Conservation (phyloP, 2,329 filamentous ascomycete species). For the Aspergillus aculeatus region DNA sequence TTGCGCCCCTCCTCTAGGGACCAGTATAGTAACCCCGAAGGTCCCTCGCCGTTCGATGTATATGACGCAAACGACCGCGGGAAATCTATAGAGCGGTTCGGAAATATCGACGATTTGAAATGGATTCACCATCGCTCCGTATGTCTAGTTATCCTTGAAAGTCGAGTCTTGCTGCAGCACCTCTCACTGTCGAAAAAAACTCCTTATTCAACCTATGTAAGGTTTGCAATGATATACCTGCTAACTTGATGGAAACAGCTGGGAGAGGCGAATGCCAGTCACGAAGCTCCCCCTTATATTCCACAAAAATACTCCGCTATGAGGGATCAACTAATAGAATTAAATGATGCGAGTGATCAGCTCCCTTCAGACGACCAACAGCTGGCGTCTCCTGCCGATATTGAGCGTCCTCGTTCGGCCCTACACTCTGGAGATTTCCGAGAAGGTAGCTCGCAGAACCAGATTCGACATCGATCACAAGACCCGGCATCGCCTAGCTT, state of each 20-base stretch:
- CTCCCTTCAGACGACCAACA: conserved; percentile 40
- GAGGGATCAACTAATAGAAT: conserved; percentile 15
- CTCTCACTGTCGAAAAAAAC: not conserved
- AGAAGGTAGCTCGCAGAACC: conserved; percentile 39
- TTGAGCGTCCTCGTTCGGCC: conserved; percentile 78
- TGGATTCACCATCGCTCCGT: conserved; percentile 69
- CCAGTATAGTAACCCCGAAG: conserved; percentile 15
- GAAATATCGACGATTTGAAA: conserved; percentile 71
- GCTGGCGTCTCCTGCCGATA: conserved; percentile 59
- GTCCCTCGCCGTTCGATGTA: conserved; percentile 16
- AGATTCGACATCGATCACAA: conserved; percentile 27
- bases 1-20: conserved; percentile 14
- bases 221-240: not conserved
- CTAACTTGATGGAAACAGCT: conserved; percentile 13
- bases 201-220: not conserved
- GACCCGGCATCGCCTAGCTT: conserved; percentile 22
- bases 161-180: not conserved
- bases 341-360: conserved; percentile 16
- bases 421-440: conserved; percentile 63
- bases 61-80: conserved; percentile 57
- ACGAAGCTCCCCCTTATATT: conserved; percentile 25
- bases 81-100: conserved; percentile 80
- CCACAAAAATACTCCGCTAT: conserved; percentile 20
- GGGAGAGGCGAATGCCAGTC: conserved; percentile 11
- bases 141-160: conserved; percentile 27